A percentile compares a stretch with the other conserved stretches of the same genome.
Conservation (phyloP, 768 basidiomycete genomes). For the Boletus subcaerulescens region DNA sequence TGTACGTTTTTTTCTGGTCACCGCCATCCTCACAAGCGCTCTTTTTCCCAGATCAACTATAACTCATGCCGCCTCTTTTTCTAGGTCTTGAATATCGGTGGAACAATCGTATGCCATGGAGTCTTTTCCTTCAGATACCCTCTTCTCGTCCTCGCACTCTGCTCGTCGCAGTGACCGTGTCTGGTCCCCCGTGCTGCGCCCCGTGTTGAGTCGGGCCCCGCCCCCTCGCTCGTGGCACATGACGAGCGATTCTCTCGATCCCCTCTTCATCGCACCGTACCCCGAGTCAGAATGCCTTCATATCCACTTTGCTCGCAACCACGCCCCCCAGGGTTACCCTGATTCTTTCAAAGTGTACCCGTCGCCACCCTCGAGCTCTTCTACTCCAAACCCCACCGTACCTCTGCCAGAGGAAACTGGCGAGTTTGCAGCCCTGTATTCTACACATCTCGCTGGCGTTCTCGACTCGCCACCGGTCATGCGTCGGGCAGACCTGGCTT, state of each 20-base stretch:
- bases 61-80: background rate
- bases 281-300: conserved; percentile 12
- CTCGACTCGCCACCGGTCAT: conserved; percentile 36
- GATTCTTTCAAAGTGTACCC: conserved; percentile 24
- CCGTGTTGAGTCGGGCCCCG: conserved; percentile 15
- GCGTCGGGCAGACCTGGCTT: conserved; percentile 29
- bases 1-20: conserved; percentile 10
- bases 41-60: background rate
- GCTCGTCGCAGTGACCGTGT: conserved; percentile 1
- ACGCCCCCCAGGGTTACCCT: conserved; percentile 12
- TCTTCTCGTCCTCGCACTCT: conserved; percentile 16
- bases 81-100: conserved; percentile 33
- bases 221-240: conserved; percentile 18
- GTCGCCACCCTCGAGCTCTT: conserved; percentile 29
- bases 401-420: conserved; percentile 26
- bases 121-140: conserved; percentile 29
- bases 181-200: conserved; percentile 15
- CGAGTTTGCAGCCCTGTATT: conserved; percentile 19
- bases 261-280: conserved; percentile 18
- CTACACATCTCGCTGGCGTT: conserved; percentile 29
- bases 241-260: conserved; percentile 22
- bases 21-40: background rate
- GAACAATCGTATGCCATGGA: conserved; percentile 34
- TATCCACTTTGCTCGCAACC: conserved; percentile 16
- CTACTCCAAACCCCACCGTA: conserved; percentile 23